Evolutionary conservation across 768 basidiomycete genomes (phyloP), one percentile per base, ranked within the genome.

Genomic region (Amyloporia xantha): DNA sequence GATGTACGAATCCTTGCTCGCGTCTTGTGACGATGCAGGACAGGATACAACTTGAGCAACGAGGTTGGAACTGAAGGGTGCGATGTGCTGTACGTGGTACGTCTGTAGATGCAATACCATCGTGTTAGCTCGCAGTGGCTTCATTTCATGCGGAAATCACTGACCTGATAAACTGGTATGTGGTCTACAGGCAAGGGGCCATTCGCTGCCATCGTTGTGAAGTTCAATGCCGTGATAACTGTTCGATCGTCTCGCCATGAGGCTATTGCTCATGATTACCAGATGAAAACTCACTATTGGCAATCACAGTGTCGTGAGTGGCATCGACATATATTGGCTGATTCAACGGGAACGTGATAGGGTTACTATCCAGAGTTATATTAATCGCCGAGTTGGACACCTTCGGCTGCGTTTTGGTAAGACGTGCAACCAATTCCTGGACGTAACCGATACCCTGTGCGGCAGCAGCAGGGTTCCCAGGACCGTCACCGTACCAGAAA

Each of bases 61-160:
- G 33, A 77, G 62, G 56, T 75, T 74, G 20, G 73, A 63, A 0
- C 70, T 71, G 58, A 78, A 77, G 2, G 76, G 74, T 4, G 66
- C 65, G 51, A 74, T 64, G 53, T 72, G 66, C 24, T 69, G 71
- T 1, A 66, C 60, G 30, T 70, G 61, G 59, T 70, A 77, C 0
- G 71, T 68, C 48, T 64, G 36, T 39, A 19, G 7, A 19, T 9
- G 36, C 24, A 23, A 9, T 47, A n/a, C 19, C 24, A 27, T 36
- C 35, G 26, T 42, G 7, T 43, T 13, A n/a, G n/a, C n/a, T n/a
- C n/a, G n/a, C n/a, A 41, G 4, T 13, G 21, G 19, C 7, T 15
- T 33, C 30, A 33, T 33, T 23, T 33, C 6, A 41, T 27, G 15
- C 20, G 4, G 5, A 21, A 13, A 10, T 2, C 20, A 35, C 54